phyloP scores from a whole-genome alignment of 257 asterid species.

The Misopates orontium region DNA sequence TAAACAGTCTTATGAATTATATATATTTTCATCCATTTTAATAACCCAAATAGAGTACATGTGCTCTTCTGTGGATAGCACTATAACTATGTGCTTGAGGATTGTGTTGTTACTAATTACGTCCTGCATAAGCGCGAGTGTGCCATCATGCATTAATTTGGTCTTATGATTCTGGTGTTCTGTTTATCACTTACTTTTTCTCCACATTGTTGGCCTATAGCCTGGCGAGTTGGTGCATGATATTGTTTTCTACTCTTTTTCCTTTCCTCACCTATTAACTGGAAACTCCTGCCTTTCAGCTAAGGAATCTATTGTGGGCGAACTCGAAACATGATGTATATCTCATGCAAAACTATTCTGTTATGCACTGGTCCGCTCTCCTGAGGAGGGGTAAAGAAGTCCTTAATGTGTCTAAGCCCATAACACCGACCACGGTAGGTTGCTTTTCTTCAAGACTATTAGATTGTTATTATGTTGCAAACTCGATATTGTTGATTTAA shows the following conservation, averaged over 20 bases:
- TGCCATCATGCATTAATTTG: background rate
- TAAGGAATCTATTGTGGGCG: slow-evolving; percentile 78
- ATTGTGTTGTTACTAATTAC: background rate
- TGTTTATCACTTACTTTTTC: background rate
- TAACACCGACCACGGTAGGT: slow-evolving; percentile 59
- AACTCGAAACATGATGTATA: slow-evolving; percentile 93
- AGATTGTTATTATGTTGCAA: background rate
- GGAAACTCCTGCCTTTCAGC: slow-evolving; percentile 42
- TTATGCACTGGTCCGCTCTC: slow-evolving; percentile 93
- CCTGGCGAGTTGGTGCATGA: background rate
- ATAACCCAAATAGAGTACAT: background rate
- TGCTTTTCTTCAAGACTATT: background rate
- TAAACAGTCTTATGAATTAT: background rate
- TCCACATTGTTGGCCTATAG: background rate
- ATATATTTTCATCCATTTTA: background rate
- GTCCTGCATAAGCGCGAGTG: slow-evolving; percentile 1
- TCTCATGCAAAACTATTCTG: slow-evolving; percentile 78
- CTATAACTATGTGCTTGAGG: background rate
- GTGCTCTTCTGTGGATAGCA: background rate
- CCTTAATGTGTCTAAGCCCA: slow-evolving; percentile 74
- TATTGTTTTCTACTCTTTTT: background rate
- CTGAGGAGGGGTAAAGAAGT: slow-evolving; percentile 69
- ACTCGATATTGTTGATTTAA: slow-evolving; percentile 11
- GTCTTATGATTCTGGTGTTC: background rate
- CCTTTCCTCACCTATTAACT: slow-evolving; percentile 6